Percentiles rank a stretch among this genome's conserved stretches.
Evolutionary conservation across 75 land plant genomes (phyloP).

Genomic region (Sequoia sempervirens): DNA sequence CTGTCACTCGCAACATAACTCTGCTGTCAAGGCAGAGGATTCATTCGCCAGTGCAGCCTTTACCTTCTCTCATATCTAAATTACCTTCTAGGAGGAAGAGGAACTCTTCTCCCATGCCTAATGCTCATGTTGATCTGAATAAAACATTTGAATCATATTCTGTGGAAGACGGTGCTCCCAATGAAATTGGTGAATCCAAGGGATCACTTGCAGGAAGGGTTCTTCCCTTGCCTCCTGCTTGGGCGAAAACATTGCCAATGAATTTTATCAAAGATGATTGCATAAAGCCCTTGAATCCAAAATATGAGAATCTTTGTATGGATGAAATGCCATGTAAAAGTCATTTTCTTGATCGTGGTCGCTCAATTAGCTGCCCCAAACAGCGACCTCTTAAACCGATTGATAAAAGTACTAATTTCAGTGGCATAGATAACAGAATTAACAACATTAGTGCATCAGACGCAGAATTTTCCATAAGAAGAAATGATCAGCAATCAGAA

Average conservation of each 20-base stretch:
- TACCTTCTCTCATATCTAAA: slow-evolving; percentile 4
- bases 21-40: not conserved
- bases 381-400: not conserved
- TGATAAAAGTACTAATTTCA: not conserved
- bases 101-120: not conserved
- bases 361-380: slow-evolving; percentile 7
- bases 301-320: not conserved
- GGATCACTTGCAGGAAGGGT: not conserved
- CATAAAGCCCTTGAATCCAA: not conserved
- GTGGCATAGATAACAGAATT: not conserved
- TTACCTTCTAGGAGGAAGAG: not conserved
- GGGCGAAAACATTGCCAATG: not conserved
- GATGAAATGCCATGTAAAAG: slow-evolving; percentile 1
- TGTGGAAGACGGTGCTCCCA: not conserved
- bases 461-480: not conserved
- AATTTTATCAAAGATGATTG: not conserved
- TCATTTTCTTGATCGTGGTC: not conserved
- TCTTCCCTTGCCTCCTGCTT: slow-evolving; percentile 8
- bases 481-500: not conserved
- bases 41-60: not conserved
- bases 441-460: not conserved
- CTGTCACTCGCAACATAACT: not conserved
- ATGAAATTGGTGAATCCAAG: not conserved
- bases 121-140: not conserved
- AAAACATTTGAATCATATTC: not conserved